Evolutionary conservation across 768 basidiomycete genomes (phyloP).

Genomic region (Collybiopsis confluens): DNA sequence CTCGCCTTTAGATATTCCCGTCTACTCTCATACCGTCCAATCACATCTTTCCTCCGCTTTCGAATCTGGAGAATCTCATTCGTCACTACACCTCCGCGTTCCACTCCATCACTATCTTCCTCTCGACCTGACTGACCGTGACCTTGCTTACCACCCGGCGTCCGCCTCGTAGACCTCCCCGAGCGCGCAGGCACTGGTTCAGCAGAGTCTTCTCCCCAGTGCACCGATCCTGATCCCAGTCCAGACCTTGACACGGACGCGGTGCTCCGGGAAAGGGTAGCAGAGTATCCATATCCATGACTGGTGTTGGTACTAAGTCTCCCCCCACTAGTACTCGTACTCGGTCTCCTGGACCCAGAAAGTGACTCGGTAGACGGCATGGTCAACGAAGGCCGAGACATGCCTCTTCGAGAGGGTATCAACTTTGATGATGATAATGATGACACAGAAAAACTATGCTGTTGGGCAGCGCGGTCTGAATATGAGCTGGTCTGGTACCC

Average conservation of each 20-base stretch:
- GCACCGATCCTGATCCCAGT: neutral
- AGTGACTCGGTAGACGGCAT: too few relatives aligned
- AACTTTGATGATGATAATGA: slow-evolving; percentile 32
- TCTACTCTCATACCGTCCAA: slow-evolving; percentile 62
- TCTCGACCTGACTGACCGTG: too few relatives aligned
- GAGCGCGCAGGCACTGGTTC: neutral
- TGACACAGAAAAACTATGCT: slow-evolving; percentile 38
- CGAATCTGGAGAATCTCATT: slow-evolving; percentile 61
- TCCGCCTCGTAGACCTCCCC: neutral
- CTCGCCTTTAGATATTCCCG: slow-evolving; percentile 73
- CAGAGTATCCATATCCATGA: neutral
- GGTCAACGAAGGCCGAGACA: neutral
- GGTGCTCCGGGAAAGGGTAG: neutral
- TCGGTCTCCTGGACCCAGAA: neutral
- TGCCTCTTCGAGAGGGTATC: neutral
- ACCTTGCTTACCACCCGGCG: too few relatives aligned
- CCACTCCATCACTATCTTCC: neutral
- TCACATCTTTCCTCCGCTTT: slow-evolving; percentile 59
- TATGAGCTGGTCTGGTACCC: neutral
- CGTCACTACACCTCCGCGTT: neutral
- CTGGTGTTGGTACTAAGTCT: too few relatives aligned
- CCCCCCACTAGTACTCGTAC: neutral
- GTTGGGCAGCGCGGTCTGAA: slow-evolving; percentile 10
- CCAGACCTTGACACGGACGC: neutral
- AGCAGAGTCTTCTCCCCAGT: neutral